Evolutionary conservation across 257 asterid genomes (phyloP), one percentile per base, ranked within the genome.

Genomic region (Solanum etuberosum): DNA sequence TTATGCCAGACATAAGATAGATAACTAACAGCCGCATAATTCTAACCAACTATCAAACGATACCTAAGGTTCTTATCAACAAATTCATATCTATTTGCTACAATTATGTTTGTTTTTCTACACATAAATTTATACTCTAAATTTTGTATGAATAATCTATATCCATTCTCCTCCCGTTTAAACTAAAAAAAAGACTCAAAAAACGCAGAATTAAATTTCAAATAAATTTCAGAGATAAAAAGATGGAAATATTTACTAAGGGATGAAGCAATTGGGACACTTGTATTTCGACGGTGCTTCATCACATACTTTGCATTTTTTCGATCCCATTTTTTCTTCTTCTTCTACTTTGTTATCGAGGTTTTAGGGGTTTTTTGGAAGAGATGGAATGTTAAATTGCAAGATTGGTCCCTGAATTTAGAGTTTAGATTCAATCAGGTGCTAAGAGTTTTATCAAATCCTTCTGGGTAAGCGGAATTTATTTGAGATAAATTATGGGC

Each of bases 181-280:
- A 83, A 38, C 5, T 2, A 3, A 38, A 9, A 2, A 9, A 3
- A 34, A 71, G 1, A 35, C 35, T 37, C 38, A 77, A 8, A 77
- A 8, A 34, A n/a, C 4, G 21, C 27, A 15, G 46, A 5, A 71
- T 13, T 5, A 46, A 27, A 43, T 84, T 74, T 15, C 4, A 32
- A 10, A 20, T 4, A 73, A 27, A 78, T 25, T 54, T 54, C 63
- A 54, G 23, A 43, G 18, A 5, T 10, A 13, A 2, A 16, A 27
- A 65, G n/a, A 34, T 80, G 32, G 40, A 76, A 59, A 21, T 18
- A 59, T 93, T 88, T 90, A 95, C 98, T 93, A 96, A 86, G 95
- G 93, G 27, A 92, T 89, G 59, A 95, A 87, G 88, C 99, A 96
- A 61, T 84, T n/a, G 8, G 99, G 98, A 61, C 99, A 96, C 93